phyloP scores from a whole-genome alignment of 352 stramenopile genomes.

The Phytophthora gonapodyides region DNA sequence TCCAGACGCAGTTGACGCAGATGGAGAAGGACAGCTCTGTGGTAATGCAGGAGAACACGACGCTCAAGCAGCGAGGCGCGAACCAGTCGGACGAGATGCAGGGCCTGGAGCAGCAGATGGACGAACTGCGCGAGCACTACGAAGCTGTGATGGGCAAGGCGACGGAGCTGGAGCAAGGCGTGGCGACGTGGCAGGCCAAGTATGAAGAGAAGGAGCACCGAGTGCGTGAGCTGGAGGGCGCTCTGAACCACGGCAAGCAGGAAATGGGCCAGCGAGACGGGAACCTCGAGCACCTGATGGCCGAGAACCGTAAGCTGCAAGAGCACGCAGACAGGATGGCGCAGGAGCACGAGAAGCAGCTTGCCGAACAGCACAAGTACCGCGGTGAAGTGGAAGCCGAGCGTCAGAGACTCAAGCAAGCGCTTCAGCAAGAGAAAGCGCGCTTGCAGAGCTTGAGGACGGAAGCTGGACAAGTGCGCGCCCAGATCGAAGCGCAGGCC shows the following conservation, averaged over 20 bases:
- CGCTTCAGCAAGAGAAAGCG: conserved; percentile 43
- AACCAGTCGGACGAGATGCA: conserved; percentile 47
- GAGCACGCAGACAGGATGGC: conserved; percentile 45
- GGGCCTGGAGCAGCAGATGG: conserved; percentile 48
- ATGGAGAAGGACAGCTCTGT: conserved; percentile 49
- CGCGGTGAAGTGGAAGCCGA: conserved; percentile 45
- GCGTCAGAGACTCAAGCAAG: conserved; percentile 38
- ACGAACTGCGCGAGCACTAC: conserved; percentile 48
- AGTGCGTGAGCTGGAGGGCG: conserved; percentile 37
- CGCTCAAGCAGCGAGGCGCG: conserved; percentile 41
- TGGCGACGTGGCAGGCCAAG: conserved; percentile 42
- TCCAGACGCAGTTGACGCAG: conserved; percentile 49
- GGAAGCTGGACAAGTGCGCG: conserved; percentile 41
- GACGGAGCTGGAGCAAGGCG: conserved; percentile 40
- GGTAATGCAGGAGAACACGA: conserved; percentile 50
- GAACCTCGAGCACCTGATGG: conserved; percentile 44
- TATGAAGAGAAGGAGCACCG: conserved; percentile 43
- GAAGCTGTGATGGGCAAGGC: conserved; percentile 41
- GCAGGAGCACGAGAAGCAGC: conserved; percentile 57
- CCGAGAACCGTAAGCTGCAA: conserved; percentile 51
- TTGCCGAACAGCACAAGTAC: conserved; percentile 49
- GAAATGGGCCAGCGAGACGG: conserved; percentile 39
- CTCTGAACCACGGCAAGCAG: conserved; percentile 34
- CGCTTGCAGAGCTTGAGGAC: conserved; percentile 47
- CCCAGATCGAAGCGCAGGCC: conserved; percentile 49